Percentiles rank a stretch among this genome's conserved stretches.
Conservation (phyloP, 768 basidiomycete genomes). For the Trametes maxima region DNA sequence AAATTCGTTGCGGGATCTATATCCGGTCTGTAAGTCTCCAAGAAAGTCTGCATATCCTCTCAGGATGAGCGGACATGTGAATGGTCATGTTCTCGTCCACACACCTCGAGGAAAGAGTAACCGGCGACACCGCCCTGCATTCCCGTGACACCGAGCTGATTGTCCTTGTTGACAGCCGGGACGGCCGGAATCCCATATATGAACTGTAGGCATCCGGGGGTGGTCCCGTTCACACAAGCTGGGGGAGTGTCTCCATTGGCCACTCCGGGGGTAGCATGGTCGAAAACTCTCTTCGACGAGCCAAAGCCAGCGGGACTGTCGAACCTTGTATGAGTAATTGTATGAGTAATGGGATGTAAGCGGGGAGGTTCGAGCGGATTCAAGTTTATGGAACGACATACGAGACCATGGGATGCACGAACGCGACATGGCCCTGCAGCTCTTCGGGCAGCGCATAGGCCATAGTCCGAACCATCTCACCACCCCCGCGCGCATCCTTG, state of each 20-base stretch:
- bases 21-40: conserved; percentile 25
- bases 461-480: conserved; percentile 30
- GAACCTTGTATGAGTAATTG: neutral
- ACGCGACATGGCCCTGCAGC: conserved; percentile 28
- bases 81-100: conserved; percentile 19
- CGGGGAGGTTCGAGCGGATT: too few relatives aligned
- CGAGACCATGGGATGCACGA: conserved; percentile 34
- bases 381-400: conserved; percentile 9
- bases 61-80: neutral
- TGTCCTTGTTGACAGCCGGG: conserved; percentile 21
- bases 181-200: conserved; percentile 34
- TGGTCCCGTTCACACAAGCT: conserved; percentile 30
- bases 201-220: conserved; percentile 32
- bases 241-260: conserved; percentile 6
- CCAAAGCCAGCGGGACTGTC: conserved; percentile 28
- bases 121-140: conserved; percentile 29
- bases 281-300: neutral
- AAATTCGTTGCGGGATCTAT: conserved; percentile 26
- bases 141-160: conserved; percentile 36
- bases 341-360: too few relatives aligned
- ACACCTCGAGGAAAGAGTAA: conserved; percentile 31
- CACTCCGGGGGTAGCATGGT: conserved; percentile 20
- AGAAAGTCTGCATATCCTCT: conserved; percentile 27
- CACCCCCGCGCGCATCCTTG: conserved; percentile 25
- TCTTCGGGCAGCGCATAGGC: conserved; percentile 32